Percentiles rank a stretch among this genome's conserved stretches.
Evolutionary conservation across 2,329 filamentous ascomycete species (phyloP).

Genomic region (Pseudopithomyces maydicus): DNA sequence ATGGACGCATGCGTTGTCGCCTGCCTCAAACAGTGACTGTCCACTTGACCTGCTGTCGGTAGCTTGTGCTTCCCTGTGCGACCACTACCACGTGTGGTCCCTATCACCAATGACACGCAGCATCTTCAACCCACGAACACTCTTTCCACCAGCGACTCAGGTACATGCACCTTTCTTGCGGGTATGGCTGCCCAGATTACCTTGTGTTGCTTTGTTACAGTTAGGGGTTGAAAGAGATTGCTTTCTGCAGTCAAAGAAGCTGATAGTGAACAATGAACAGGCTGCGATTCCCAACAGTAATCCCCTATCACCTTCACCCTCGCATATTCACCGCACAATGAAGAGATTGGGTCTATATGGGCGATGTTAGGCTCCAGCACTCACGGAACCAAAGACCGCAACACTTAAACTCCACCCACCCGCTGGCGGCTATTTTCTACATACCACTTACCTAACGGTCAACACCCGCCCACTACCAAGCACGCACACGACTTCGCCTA

Average conservation of each 20-base stretch:
- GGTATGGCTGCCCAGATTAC: background rate
- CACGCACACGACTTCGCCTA: background rate
- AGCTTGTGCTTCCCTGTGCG: background rate
- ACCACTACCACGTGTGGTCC: slow-evolving; percentile 4
- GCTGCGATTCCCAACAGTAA: background rate
- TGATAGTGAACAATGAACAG: background rate
- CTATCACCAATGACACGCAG: slow-evolving; percentile 1
- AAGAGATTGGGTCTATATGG: background rate
- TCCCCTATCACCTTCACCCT: background rate
- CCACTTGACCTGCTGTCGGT: slow-evolving; percentile 2
- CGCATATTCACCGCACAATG: background rate
- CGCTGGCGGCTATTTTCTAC: background rate
- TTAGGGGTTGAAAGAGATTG: background rate
- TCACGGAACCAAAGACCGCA: background rate
- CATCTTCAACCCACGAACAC: background rate
- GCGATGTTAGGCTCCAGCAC: background rate
- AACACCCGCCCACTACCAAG: background rate
- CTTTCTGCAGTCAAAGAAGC: background rate
- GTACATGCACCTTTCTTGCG: background rate
- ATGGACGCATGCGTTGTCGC: background rate
- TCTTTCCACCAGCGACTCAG: background rate
- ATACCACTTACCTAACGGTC: background rate
- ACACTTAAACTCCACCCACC: background rate
- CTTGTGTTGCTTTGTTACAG: background rate
- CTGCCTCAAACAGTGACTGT: background rate